phyloP scores from a whole-genome alignment of 2,329 filamentous ascomycete genomes.

The Sporothrix dimorphospora region DNA sequence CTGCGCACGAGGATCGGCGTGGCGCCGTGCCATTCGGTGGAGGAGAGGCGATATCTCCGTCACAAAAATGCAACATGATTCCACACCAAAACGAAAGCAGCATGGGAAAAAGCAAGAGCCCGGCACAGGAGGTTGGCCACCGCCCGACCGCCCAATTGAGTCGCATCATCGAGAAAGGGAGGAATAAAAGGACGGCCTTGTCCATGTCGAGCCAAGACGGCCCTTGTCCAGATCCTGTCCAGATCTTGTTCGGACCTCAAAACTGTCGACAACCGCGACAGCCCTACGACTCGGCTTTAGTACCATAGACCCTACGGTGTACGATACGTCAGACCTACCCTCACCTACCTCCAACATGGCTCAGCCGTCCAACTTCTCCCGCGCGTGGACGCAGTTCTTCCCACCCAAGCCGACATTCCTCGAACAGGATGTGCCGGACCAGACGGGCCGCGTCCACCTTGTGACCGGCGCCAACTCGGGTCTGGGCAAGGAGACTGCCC shows the following conservation, averaged over 20 bases:
- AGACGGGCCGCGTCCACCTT: conserved; percentile 40
- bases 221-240: not conserved
- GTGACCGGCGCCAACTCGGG: conserved; percentile 47
- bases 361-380: not conserved
- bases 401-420: conserved; percentile 12
- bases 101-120: not conserved
- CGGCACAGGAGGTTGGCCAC: not conserved
- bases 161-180: not conserved
- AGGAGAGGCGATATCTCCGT: conserved; percentile 1
- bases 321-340: no score
- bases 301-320: not conserved
- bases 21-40: conserved; percentile 9
- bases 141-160: not conserved
- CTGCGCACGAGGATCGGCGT: not conserved
- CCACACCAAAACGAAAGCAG: not conserved
- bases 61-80: not conserved
- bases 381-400: conserved; percentile 21
- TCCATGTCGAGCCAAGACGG: not conserved
- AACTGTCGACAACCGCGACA: not conserved
- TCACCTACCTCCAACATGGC: not conserved
- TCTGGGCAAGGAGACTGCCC: conserved; percentile 52
- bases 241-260: not conserved
- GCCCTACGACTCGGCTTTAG: not conserved
- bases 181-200: not conserved
- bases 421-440: not conserved